Evolutionary conservation across 257 asterid genomes (phyloP).

Genomic region (Ilex asprella): DNA sequence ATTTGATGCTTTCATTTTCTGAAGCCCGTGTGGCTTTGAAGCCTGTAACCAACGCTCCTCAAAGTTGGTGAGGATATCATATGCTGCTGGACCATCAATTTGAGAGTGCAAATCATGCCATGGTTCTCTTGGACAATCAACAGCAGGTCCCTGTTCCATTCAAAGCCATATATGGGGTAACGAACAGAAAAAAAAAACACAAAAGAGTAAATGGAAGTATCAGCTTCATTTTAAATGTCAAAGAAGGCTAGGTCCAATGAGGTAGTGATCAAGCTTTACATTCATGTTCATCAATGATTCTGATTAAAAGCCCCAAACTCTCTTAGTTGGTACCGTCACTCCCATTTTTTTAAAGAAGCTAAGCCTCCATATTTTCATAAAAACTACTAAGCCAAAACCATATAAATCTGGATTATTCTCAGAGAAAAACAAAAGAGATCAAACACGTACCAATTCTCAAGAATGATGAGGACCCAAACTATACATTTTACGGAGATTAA

Average conservation of each 20-base stretch:
- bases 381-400: neutral
- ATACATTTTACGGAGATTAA: neutral
- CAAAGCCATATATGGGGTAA: constrained; percentile 1
- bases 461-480: neutral
- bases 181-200: neutral
- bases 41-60: neutral
- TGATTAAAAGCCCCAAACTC: neutral
- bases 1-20: neutral
- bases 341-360: constrained; percentile 3
- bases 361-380: neutral
- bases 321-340: neutral
- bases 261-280: no score
- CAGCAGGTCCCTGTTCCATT: constrained; percentile 47
- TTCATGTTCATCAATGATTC: no score
- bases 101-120: neutral
- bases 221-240: no score
- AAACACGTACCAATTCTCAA: neutral
- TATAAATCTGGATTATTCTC: no score
- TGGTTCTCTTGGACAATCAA: constrained; percentile 73
- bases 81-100: neutral
- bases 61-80: neutral
- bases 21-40: neutral
- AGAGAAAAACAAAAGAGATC: neutral
- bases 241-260: no score
- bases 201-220: no score